phyloP scores from a whole-genome alignment of 768 basidiomycete genomes.

The Mycena galericulata region DNA sequence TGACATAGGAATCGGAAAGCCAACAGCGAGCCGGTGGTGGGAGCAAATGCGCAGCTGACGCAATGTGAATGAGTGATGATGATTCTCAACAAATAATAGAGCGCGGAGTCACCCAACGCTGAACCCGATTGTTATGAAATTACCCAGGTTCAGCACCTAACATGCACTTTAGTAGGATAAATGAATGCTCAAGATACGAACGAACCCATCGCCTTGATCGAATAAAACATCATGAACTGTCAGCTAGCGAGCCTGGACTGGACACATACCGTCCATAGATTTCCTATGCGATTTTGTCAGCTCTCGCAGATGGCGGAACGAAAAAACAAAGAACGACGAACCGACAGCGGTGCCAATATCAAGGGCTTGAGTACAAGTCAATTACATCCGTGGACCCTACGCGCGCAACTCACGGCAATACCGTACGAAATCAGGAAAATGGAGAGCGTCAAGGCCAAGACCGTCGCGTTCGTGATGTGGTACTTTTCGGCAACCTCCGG shows the following conservation, averaged over 20 bases:
- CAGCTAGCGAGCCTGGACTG: no score
- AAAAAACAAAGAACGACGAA: neutral
- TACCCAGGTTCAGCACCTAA: no score
- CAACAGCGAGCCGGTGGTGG: slow-evolving; percentile 56
- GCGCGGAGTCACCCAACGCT: slow-evolving; percentile 71
- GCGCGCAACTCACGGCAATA: slow-evolving; percentile 48
- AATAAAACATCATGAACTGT: no score
- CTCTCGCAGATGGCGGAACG: neutral
- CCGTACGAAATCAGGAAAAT: slow-evolving; percentile 74
- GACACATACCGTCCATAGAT: slow-evolving; percentile 35
- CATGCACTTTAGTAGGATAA: no score
- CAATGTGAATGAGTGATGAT: no score
- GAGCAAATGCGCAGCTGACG: slow-evolving; percentile 67
- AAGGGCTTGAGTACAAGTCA: slow-evolving; percentile 9
- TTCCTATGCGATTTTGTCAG: slow-evolving; percentile 24
- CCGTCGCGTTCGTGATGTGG: slow-evolving; percentile 62
- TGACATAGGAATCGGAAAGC: slow-evolving; percentile 67
- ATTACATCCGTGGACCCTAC: no score
- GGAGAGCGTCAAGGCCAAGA: slow-evolving; percentile 68
- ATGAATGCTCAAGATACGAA: no score
- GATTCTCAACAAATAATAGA: no score
- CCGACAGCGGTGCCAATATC: slow-evolving; percentile 54
- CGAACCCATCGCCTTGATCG: no score
- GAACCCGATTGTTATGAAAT: slow-evolving; percentile 61
- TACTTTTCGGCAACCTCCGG: slow-evolving; percentile 66